Conservation (phyloP, 768 basidiomycete species). For the Guyanaporus albipodus region DNA sequence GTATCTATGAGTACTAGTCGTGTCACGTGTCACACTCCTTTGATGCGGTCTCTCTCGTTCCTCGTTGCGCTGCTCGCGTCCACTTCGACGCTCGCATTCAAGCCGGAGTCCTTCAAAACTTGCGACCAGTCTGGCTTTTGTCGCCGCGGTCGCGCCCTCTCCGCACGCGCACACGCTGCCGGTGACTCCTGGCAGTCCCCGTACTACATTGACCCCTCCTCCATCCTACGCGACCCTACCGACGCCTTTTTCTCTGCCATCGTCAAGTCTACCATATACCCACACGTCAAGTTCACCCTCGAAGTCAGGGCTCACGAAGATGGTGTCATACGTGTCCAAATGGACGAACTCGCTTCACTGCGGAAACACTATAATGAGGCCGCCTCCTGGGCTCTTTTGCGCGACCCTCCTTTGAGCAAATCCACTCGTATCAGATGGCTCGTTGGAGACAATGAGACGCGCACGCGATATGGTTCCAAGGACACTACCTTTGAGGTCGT, state of each 20-base stretch:
- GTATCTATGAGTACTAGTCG: not conserved
- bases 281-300: constrained; percentile 75
- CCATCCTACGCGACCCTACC: constrained; percentile 44
- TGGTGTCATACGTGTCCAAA: constrained; percentile 85
- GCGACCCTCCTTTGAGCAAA: constrained; percentile 62
- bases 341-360: constrained; percentile 83
- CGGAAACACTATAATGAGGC: constrained; percentile 90
- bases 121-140: constrained; percentile 96
- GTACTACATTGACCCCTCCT: constrained; percentile 69
- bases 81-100: constrained; percentile 51
- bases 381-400: constrained; percentile 79
- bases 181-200: constrained; percentile 74
- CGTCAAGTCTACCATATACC: constrained; percentile 81
- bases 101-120: constrained; percentile 87
- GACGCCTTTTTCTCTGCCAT: constrained; percentile 65
- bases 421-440: constrained; percentile 52
- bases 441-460: constrained; percentile 58
- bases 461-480: constrained; percentile 61
- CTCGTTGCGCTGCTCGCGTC: constrained; percentile 33
- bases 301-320: constrained; percentile 82
- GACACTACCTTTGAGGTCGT: constrained; percentile 60
- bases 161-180: constrained; percentile 62
- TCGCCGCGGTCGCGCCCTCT: constrained; percentile 81
- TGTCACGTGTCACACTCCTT: not conserved
- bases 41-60: constrained; percentile 21